phyloP scores from a whole-genome alignment of 1,284 basidiomycete genomes.

The Ceratobasidium sp. region DNA sequence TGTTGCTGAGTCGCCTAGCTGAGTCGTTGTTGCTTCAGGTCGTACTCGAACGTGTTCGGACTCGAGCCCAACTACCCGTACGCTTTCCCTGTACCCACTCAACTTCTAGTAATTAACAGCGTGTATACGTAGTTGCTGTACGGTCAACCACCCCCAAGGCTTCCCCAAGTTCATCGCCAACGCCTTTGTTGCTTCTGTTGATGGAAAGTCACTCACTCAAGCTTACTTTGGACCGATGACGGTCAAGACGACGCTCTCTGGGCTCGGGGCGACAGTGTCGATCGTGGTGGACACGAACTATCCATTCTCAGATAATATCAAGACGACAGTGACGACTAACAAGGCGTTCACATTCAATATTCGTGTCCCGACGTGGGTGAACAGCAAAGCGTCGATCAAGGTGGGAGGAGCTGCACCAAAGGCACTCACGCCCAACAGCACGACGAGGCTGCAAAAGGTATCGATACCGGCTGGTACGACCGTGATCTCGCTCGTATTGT shows the following conservation, averaged over 20 bases:
- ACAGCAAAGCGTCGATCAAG: conserved; percentile 62
- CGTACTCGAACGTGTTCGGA: conserved; percentile 32
- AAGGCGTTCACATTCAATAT: conserved; percentile 66
- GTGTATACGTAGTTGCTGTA: conserved; percentile 62
- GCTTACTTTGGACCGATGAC: conserved; percentile 68
- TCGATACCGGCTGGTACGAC: conserved; percentile 61
- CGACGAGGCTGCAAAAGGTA: conserved; percentile 63
- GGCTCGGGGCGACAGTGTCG: conserved; percentile 58
- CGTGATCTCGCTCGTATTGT: conserved; percentile 61
- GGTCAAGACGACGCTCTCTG: conserved; percentile 60
- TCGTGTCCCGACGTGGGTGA: conserved; percentile 66
- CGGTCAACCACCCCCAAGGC: conserved; percentile 68
- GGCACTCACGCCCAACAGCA: conserved; percentile 55
- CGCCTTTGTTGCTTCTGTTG: conserved; percentile 64
- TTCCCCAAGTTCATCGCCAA: conserved; percentile 72
- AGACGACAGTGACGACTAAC: conserved; percentile 62
- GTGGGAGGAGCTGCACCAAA: conserved; percentile 59
- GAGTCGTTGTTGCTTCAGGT: conserved; percentile 6
- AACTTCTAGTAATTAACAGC: background rate
- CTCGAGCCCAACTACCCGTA: conserved; percentile 56
- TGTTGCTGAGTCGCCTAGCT: background rate
- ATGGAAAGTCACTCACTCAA: conserved; percentile 63
- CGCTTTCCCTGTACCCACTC: conserved; percentile 34
- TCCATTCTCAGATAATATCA: conserved; percentile 66
- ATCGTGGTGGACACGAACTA: conserved; percentile 64